A percentile compares a stretch with the other conserved stretches of the same genome.
These are phyloP conservation scores for Rosa multiflora DNA, from an alignment of 306 rosid genomes.

Conservation along the genomic window DNA sequence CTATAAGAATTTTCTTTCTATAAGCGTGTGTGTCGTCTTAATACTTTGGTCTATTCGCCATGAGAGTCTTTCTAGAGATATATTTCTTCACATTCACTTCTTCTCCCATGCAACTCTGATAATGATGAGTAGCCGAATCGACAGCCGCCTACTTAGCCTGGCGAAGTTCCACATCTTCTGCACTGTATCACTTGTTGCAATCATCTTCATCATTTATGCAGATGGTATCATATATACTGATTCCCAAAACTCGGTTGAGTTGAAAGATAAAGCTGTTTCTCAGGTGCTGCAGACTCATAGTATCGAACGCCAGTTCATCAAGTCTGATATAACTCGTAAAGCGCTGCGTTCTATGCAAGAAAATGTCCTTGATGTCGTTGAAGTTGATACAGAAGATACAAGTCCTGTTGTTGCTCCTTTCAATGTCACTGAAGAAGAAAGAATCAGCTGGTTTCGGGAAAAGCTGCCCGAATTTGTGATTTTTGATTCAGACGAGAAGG, in stretches of 20 bases:
- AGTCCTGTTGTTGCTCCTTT: slow-evolving; percentile 41
- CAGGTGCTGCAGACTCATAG: slow-evolving; percentile 17
- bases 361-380: slow-evolving; percentile 10
- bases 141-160: slow-evolving; percentile 26
- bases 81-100: neutral
- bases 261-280: slow-evolving; percentile 2
- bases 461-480: slow-evolving; percentile 44
- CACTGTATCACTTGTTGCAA: slow-evolving; percentile 32
- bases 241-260: slow-evolving; percentile 13
- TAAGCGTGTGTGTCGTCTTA: neutral
- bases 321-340: slow-evolving; percentile 15
- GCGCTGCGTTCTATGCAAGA: slow-evolving; percentile 35
- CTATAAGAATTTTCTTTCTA: neutral
- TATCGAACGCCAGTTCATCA: slow-evolving; percentile 16
- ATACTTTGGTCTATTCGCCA: neutral
- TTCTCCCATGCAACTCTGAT: slow-evolving; percentile 10
- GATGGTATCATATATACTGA: slow-evolving; percentile 23
- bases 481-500: slow-evolving; percentile 41
- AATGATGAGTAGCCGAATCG: slow-evolving; percentile 21
- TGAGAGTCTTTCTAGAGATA: slow-evolving; percentile 5
- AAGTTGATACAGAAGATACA: slow-evolving; percentile 23
- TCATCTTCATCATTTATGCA: slow-evolving; percentile 36
- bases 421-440: slow-evolving; percentile 42
- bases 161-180: slow-evolving; percentile 35
- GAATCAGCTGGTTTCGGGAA: slow-evolving; percentile 52